These are phyloP conservation scores for Zoysia japonica DNA, from an alignment of 176 grass and related monocot genomes.

Conservation along the genomic window DNA sequence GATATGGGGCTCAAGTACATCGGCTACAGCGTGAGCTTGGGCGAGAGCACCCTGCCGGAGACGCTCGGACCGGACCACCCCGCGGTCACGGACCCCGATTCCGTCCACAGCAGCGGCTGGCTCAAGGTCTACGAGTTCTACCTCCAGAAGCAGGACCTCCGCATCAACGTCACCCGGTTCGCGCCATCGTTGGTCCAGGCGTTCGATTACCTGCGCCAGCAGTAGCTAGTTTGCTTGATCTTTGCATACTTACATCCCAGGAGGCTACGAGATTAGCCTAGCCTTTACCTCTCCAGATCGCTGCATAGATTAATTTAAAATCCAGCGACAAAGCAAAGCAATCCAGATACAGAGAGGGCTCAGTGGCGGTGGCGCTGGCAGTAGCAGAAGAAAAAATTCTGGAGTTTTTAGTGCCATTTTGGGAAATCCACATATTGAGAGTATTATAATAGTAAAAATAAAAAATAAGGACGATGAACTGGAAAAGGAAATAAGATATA, in stretches of 20 bases:
- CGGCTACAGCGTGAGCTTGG: constrained; percentile 61
- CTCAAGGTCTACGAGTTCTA: constrained; percentile 62
- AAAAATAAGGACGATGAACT: too few species aligned
- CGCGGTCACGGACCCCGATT: constrained; percentile 58
- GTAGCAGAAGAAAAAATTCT: too few species aligned
- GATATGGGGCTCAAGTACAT: constrained; percentile 68
- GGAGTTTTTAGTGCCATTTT: too few species aligned
- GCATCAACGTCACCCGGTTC: constrained; percentile 47
- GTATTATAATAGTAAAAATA: too few species aligned
- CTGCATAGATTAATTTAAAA: too few species aligned
- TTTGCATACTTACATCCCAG: neutral
- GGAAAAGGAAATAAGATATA: too few species aligned
- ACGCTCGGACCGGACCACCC: constrained; percentile 63
- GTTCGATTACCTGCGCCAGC: constrained; percentile 42
- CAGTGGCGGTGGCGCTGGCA: too few species aligned
- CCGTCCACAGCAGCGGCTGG: constrained; percentile 65
- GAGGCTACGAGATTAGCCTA: too few species aligned
- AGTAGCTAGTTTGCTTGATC: neutral
- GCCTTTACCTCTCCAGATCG: too few species aligned
- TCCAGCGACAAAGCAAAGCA: too few species aligned
- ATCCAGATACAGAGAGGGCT: too few species aligned
- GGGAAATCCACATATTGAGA: too few species aligned
- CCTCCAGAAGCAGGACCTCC: constrained; percentile 73
- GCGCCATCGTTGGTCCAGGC: constrained; percentile 53
- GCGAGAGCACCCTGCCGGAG: constrained; percentile 71